These are phyloP conservation scores for Ballota nigra DNA, from an alignment of 257 asterid genomes.

Conservation along the genomic window DNA sequence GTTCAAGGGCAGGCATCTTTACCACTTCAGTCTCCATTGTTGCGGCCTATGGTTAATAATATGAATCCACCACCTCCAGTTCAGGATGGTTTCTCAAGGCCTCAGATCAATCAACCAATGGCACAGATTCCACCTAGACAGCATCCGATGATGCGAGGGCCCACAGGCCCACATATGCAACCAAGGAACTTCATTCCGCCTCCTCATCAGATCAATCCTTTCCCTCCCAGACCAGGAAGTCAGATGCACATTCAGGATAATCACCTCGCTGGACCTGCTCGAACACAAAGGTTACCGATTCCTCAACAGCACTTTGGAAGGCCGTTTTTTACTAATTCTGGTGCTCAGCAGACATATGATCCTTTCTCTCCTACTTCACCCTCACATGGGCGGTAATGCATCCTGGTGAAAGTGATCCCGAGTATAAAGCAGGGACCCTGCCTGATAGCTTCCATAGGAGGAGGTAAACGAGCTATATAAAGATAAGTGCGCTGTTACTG, in stretches of 20 bases:
- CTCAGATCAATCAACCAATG: constrained; percentile 46
- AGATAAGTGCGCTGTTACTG: background rate
- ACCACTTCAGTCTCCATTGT: constrained; percentile 39
- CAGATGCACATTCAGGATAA: constrained; percentile 57
- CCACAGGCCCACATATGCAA: constrained; percentile 41
- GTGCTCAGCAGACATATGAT: constrained; percentile 65
- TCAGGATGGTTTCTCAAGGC: constrained; percentile 52
- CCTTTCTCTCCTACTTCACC: constrained; percentile 75
- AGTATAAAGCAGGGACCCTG: constrained; percentile 49
- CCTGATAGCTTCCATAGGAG: constrained; percentile 87
- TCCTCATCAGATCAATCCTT: constrained; percentile 44
- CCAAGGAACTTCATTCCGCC: constrained; percentile 52
- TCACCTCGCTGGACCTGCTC: constrained; percentile 33
- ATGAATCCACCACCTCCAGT: constrained; percentile 30
- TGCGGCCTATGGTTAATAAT: constrained; percentile 44
- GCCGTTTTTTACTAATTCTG: constrained; percentile 42
- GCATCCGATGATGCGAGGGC: constrained; percentile 39
- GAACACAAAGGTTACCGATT: constrained; percentile 42
- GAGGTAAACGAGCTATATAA: constrained; percentile 48
- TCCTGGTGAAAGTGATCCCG: constrained; percentile 34
- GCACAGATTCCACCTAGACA: constrained; percentile 43
- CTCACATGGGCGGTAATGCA: constrained; percentile 41
- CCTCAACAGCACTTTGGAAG: constrained; percentile 51
- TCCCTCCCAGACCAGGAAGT: constrained; percentile 46
- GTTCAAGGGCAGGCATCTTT: constrained; percentile 43